phyloP scores from a whole-genome alignment of 2,329 filamentous ascomycete genomes.

The Teratosphaeria viscida region DNA sequence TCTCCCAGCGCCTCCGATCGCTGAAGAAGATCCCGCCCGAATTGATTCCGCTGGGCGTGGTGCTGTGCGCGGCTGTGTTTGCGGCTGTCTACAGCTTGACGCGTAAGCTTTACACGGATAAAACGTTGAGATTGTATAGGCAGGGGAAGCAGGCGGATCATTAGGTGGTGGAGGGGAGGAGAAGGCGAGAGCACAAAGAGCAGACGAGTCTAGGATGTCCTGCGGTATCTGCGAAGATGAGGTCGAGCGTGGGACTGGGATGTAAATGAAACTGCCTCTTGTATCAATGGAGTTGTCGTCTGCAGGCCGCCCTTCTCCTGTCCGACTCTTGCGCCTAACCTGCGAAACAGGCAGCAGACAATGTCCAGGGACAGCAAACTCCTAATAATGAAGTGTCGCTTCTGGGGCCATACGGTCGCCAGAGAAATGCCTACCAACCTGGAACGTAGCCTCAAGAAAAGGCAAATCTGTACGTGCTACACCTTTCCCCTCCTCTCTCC shows the following conservation, averaged over 20 bases:
- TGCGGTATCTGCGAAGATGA: neutral
- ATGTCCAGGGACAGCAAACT: too few species aligned
- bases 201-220: neutral
- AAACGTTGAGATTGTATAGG: constrained; percentile 78
- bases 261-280: neutral
- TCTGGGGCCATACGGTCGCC: too few species aligned
- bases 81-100: constrained; percentile 73
- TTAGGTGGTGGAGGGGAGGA: neutral
- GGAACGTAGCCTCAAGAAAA: too few species aligned
- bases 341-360: too few species aligned
- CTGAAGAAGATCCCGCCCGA: constrained; percentile 86
- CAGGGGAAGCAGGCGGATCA: constrained; percentile 32
- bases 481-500: too few species aligned
- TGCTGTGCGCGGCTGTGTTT: constrained; percentile 64
- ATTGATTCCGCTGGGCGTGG: constrained; percentile 84
- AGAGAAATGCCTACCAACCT: too few species aligned
- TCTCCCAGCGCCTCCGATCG: constrained; percentile 87
- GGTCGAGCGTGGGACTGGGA: neutral
- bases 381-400: too few species aligned
- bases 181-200: neutral
- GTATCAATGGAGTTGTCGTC: neutral
- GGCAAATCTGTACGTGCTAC: too few species aligned
- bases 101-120: constrained; percentile 79
- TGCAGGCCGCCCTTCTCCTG: neutral
- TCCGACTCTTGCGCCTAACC: neutral